Conservation (phyloP, 352 stramenopile genomes). For the Globisporangium irregulare region DNA sequence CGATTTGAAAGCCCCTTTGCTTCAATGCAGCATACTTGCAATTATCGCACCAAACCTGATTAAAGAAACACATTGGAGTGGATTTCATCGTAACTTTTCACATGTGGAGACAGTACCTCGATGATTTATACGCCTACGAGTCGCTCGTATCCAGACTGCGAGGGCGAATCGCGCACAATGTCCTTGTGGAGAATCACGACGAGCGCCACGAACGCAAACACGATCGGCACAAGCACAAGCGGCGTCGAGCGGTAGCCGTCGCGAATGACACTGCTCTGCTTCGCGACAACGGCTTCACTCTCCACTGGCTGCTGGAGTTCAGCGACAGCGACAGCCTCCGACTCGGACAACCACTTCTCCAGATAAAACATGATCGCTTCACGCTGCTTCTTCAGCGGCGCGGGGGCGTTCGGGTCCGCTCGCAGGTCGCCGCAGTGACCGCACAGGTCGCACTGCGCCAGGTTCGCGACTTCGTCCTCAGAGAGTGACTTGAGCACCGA, state of each 20-base stretch:
- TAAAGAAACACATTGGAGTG: neutral
- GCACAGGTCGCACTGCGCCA: conserved; percentile 78
- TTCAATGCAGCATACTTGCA: neutral
- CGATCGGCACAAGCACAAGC: conserved; percentile 66
- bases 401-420: conserved; percentile 39
- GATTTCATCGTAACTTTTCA: neutral
- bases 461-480: conserved; percentile 56
- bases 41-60: neutral
- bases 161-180: conserved; percentile 47
- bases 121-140: conserved; percentile 20
- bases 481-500: conserved; percentile 59
- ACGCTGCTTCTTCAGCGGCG: conserved; percentile 65
- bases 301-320: conserved; percentile 22
- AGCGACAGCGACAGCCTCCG: conserved; percentile 10
- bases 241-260: conserved; percentile 45
- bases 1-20: neutral
- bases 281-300: neutral
- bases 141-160: conserved; percentile 34
- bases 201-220: conserved; percentile 52
- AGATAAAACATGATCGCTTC: conserved; percentile 63
- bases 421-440: conserved; percentile 80
- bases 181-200: conserved; percentile 52
- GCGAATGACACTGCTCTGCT: neutral
- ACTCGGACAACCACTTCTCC: conserved; percentile 49
- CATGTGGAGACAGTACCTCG: neutral